Percentiles rank a stretch among this genome's conserved stretches.
Conservation (phyloP, 257 asterid species). For the Coffea eugenioides region DNA sequence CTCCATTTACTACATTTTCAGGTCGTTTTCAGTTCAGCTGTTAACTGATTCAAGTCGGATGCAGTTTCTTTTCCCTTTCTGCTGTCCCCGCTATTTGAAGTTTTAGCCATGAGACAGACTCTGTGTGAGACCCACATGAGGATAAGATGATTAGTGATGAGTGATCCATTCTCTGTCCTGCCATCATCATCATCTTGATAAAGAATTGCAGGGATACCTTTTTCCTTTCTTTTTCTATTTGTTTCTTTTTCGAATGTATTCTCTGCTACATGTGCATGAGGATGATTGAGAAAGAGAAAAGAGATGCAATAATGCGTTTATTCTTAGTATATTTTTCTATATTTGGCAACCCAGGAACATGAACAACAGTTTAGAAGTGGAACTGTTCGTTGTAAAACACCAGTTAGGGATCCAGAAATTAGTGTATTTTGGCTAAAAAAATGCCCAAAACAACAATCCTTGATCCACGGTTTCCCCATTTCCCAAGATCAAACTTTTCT, state of each 20-base stretch:
- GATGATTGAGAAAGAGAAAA: neutral
- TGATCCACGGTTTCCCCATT: conserved; percentile 11
- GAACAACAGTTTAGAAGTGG: too few relatives aligned
- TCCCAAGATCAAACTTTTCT: conserved; percentile 8
- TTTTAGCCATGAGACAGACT: neutral
- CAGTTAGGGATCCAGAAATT: neutral
- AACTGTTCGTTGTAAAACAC: neutral
- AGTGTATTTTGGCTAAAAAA: too few relatives aligned
- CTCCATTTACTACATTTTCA: neutral
- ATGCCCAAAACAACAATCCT: conserved; percentile 1
- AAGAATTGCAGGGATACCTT: neutral
- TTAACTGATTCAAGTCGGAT: too few relatives aligned
- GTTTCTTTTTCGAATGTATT: neutral
- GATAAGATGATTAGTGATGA: neutral
- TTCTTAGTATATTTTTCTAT: neutral
- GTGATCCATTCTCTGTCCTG: neutral
- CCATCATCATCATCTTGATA: neutral
- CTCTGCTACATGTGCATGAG: neutral
- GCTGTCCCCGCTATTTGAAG: neutral
- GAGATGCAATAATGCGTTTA: neutral
- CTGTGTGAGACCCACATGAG: neutral
- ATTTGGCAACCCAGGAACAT: neutral
- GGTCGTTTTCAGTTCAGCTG: conserved; percentile 5
- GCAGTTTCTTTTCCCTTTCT: neutral
- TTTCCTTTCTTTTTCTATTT: too few relatives aligned